These are phyloP conservation scores for Viola odorata DNA, from an alignment of 345 rosid species.

Conservation along the genomic window DNA sequence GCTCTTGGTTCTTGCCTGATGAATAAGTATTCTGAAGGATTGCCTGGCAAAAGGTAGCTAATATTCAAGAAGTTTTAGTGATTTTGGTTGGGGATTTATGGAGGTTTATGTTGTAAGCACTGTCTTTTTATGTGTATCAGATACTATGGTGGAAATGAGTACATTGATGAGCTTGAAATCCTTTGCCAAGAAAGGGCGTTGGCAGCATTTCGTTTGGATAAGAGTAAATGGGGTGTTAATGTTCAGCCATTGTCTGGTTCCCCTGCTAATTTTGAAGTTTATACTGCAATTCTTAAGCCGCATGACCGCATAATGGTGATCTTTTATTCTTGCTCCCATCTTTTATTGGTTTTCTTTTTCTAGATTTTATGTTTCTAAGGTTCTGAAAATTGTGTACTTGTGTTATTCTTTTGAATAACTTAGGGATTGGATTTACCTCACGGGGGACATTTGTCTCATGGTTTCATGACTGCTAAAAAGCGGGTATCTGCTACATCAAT, in stretches of 20 bases:
- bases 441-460: conserved; percentile 93
- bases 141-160: conserved; percentile 92
- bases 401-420: conserved; percentile 4
- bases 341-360: neutral
- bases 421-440: conserved; percentile 93
- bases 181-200: conserved; percentile 84
- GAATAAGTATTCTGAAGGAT: conserved; percentile 90
- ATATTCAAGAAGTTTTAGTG: neutral
- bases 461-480: conserved; percentile 91
- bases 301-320: conserved; percentile 84
- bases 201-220: conserved; percentile 69
- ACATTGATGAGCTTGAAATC: conserved; percentile 82
- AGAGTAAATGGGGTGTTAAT: conserved; percentile 82
- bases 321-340: neutral
- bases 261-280: conserved; percentile 95
- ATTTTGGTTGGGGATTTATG: neutral
- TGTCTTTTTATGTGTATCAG: conserved; percentile 21
- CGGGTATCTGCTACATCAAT: conserved; percentile 92
- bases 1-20: conserved; percentile 94
- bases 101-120: neutral
- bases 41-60: conserved; percentile 84
- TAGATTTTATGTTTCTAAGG: conserved; percentile 6
- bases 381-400: neutral
- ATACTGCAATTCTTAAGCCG: conserved; percentile 83
- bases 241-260: conserved; percentile 96